Base-by-base conservation (phyloP, 352 stramenopile species). In the Globisporangium uncinulatum region DNA sequence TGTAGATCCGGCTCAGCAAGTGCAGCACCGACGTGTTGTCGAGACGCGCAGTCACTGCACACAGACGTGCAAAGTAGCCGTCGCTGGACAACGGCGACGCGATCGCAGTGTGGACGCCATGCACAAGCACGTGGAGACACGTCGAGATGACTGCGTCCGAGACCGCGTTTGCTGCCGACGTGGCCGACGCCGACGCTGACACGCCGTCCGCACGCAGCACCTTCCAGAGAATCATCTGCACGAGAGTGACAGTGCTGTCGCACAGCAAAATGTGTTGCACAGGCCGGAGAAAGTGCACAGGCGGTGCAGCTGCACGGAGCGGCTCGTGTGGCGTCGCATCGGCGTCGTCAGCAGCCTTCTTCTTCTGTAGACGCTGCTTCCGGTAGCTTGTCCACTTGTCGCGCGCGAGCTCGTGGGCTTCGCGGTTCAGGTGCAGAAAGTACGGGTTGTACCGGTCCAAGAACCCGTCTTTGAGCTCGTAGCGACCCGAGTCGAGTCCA, bases 371-470 rank as follows among this genome's bases (percentile, higher is more conserved):
- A 21, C 51, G 63, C 31, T 59, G 37, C 36, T 91, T 92, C 34
- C 84, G 76, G 57, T 86, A 83, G 14, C 62, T 88, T 8, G 84
- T 90, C 79, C 84, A 94, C 48, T 78, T 81, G 71, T 94, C 86
- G 32, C 86, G 83, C 4, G 86, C 86, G 34, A 86, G 55, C 47
- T 95, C 86, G 51, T 95, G 86, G 10, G 79, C 63, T 67, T 95
- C 86, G 20, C 86, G 79, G 45, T 92, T 95, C 13, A 95, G 56
- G 51, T 95, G 86, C 57, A 93, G 56, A 55, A 89, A 93, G 39
- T 95, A 95, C 14, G 86, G 86, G 46, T 95, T 94, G 67, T 93
- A 95, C 31, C 69, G 65, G n/a, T 88, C 80, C 13, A 95, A 65
- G 29, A 86, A 56, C 1, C 76, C 78, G 6, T 85, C 67, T 36